phyloP scores from a whole-genome alignment of 768 basidiomycete species.

The Kwoniella sp. region DNA sequence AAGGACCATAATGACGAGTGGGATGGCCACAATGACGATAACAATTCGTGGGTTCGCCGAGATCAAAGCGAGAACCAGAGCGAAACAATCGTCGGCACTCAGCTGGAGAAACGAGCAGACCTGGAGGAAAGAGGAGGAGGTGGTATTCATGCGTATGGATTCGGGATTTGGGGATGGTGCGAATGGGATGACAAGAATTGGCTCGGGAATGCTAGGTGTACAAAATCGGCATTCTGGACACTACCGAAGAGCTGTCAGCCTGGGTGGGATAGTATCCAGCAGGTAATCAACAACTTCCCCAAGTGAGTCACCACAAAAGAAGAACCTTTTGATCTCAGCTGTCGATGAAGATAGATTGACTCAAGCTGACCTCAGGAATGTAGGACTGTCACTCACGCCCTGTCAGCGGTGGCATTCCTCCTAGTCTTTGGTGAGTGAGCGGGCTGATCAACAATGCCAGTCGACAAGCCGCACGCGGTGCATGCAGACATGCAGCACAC shows the following conservation, averaged over 20 bases:
- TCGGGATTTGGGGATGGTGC: constrained; percentile 30
- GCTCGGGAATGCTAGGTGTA: constrained; percentile 18
- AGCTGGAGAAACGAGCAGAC: neutral
- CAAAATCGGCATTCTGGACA: constrained; percentile 17
- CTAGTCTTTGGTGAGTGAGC: constrained; percentile 16
- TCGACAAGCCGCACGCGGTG: no score
- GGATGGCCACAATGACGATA: neutral
- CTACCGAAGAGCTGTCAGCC: constrained; percentile 4
- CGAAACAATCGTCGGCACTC: neutral
- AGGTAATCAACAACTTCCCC: constrained; percentile 7
- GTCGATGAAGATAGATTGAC: no score
- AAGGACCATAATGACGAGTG: neutral
- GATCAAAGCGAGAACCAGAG: neutral
- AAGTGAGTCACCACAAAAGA: no score
- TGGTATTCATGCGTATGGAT: constrained; percentile 25
- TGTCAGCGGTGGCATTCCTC: constrained; percentile 11
- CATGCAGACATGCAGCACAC: no score
- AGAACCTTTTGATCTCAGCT: no score
- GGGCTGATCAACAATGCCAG: no score
- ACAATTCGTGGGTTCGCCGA: constrained; percentile 2
- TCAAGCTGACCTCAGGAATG: no score
- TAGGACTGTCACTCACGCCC: constrained; percentile 11
- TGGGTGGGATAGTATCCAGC: constrained; percentile 14
- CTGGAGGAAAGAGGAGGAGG: neutral
- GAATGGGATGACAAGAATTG: constrained; percentile 20